Evolutionary conservation across 352 stramenopile species (phyloP), one percentile per base, ranked within the genome.

Genomic region (Phytophthora palmivora): DNA sequence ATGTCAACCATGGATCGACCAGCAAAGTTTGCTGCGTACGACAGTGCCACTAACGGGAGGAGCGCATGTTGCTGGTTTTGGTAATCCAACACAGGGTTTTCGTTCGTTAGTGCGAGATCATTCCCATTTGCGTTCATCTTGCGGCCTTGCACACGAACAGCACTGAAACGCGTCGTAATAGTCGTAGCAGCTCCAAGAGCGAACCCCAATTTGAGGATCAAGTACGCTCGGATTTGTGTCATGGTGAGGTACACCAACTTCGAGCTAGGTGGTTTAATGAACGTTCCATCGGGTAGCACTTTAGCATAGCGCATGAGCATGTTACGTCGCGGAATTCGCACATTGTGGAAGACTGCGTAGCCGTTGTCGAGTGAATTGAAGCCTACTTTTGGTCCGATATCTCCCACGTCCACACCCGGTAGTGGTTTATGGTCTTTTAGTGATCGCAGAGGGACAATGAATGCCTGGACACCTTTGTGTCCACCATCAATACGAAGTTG

Each of bases 241-340:
- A 82, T 83, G 4, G 76, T 85, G 2, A 85, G 44, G 48, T 85
- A 86, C 55, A 82, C 72, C 22, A 87, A 59, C 58, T 84, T 84
- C 65, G 84, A 77, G 53, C 67, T 82, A 64, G 77, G 71, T 4
- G 76, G 76, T 71, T 81, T 76, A 19, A 80, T 47, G 54, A 74
- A 86, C 37, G 64, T 78, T 38, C 79, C 79, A 26, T 89, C 67
- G 0, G 75, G 70, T 6, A 81, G 28, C 38, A 89, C 79, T 36
- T 70, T 65, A 16, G 42, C 54, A 10, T 62, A 62, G 5, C 54
- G 54, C 54, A 54, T 62, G 21, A 54, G 41, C 52, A 60, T 60
- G 33, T 60, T 60, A 15, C 52, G 32, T 38, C 52, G 52, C 19
- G 52, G 52, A 60, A 60, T 45, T 8, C 41, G 39, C 39, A 60